phyloP scores from a whole-genome alignment of 192 early-diverging fungal species.

The Coemansia javaensis region DNA sequence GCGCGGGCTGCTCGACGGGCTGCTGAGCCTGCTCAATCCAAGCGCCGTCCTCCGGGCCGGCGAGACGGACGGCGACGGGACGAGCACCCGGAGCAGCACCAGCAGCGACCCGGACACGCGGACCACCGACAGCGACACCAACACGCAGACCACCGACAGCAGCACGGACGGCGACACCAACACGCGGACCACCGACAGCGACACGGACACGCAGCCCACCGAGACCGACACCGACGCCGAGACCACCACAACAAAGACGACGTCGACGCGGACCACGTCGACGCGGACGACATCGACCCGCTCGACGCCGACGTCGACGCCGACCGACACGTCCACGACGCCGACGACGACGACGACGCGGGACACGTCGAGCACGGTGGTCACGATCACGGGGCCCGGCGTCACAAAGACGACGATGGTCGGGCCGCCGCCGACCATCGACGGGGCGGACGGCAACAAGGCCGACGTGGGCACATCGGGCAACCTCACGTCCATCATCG shows the following conservation, averaged over 20 bases:
- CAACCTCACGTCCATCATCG: conserved; percentile 40
- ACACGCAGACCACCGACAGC: conserved; percentile 3
- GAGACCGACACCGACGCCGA: background rate
- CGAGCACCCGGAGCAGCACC: background rate
- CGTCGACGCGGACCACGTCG: no score
- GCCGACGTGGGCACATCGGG: conserved; percentile 33
- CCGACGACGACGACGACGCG: conserved; percentile 8
- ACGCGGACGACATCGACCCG: no score
- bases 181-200: no score
- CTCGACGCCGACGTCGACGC: no score
- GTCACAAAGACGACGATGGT: conserved; percentile 19
- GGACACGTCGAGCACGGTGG: conserved; percentile 2
- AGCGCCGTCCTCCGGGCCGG: background rate
- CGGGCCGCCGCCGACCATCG: conserved; percentile 29
- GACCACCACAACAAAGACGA: background rate
- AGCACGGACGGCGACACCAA: conserved; percentile 2
- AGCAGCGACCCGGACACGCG: conserved; percentile 6
- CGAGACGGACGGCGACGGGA: background rate
- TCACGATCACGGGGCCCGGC: conserved; percentile 35
- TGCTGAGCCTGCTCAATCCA: conserved; percentile 6
- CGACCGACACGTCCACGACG: conserved; percentile 1
- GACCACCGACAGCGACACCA: background rate
- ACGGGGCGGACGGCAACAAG: conserved; percentile 42
- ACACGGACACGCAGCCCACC: conserved; percentile 2
- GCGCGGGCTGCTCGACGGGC: conserved; percentile 17